Base-by-base conservation (phyloP, 768 basidiomycete species). In the Serendipita sp. region DNA sequence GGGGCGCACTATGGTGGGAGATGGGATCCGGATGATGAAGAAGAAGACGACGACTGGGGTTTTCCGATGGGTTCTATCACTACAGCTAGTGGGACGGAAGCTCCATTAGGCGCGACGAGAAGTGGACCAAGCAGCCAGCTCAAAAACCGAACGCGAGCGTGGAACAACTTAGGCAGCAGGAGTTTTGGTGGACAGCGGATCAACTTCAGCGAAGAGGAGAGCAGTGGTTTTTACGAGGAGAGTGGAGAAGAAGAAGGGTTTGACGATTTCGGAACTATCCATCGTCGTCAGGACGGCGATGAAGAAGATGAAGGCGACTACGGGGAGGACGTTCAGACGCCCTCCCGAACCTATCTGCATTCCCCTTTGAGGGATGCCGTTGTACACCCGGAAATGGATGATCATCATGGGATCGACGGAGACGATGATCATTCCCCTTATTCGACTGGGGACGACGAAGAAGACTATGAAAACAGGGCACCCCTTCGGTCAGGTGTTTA, bases 401-500 rank as follows among this genome's bases (percentile, higher is more conserved):
- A n/a, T 31, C 53, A 58, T 9, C 24, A 34, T 31, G 53, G 33
- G 26, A 31, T 58, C 9, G 53, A 58, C 26, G 53, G 53, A 28
- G 53, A 63, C n/a, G 71, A 70, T 24, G 72, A 69, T 31, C 20
- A 50, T 17, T 20, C 20, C 9, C 20, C 20, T 50, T 28, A 24
- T 31, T 58, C 53, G 24, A 24, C 53, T 2, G 53, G 33, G 17
- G 24, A 58, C 17, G 71, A 72, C 14, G 68, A 63, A 1, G 67
- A 64, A 2, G 50, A 58, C 17, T 64, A 45, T 20, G 48, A 50
- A 3, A 63, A 64, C 2, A 71, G 70, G 11, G 68, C 60, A 28
- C 76, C 75, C 43, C 76, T 88, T 1, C 72, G 76, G 22, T 85
- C 89, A 0, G 90, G 90, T 0, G 63, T 86, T 1, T 92, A 92